These are phyloP conservation scores for Phytophthora aleatoria DNA, from an alignment of 352 stramenopile species.

Conservation along the genomic window DNA sequence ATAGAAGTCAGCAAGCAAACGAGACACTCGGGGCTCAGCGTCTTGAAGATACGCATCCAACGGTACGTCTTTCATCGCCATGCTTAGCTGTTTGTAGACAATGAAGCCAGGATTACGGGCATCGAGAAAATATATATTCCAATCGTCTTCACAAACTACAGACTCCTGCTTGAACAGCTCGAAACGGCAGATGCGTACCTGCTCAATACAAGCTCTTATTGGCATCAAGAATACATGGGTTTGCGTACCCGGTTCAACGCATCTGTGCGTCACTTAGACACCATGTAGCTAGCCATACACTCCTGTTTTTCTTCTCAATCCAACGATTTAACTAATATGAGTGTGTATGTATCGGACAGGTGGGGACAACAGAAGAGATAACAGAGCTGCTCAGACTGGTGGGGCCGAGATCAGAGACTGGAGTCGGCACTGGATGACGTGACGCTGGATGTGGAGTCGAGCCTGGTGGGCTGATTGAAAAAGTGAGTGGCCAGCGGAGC, in stretches of 20 bases:
- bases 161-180: slow-evolving; percentile 17
- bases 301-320: neutral
- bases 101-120: slow-evolving; percentile 5
- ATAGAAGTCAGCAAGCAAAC: neutral
- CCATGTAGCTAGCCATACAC: slow-evolving; percentile 17
- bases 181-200: slow-evolving; percentile 15
- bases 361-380: neutral
- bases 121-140: slow-evolving; percentile 10
- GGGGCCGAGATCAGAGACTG: neutral
- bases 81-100: slow-evolving; percentile 6
- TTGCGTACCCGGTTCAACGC: slow-evolving; percentile 8
- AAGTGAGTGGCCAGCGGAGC: too few species aligned
- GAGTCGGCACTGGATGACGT: too few species aligned
- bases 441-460: neutral
- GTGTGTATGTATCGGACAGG: neutral
- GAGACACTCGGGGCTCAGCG: slow-evolving; percentile 5
- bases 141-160: slow-evolving; percentile 13
- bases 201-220: slow-evolving; percentile 14
- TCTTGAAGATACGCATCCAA: slow-evolving; percentile 10
- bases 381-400: neutral
- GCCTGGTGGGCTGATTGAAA: too few species aligned
- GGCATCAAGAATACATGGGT: slow-evolving; percentile 19
- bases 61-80: neutral
- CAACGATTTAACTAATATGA: too few species aligned
- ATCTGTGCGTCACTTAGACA: slow-evolving; percentile 9